Percentiles rank a stretch among this genome's conserved stretches.
Evolutionary conservation across 352 stramenopile genomes (phyloP).

Genomic region (Peronospora tabacina): DNA sequence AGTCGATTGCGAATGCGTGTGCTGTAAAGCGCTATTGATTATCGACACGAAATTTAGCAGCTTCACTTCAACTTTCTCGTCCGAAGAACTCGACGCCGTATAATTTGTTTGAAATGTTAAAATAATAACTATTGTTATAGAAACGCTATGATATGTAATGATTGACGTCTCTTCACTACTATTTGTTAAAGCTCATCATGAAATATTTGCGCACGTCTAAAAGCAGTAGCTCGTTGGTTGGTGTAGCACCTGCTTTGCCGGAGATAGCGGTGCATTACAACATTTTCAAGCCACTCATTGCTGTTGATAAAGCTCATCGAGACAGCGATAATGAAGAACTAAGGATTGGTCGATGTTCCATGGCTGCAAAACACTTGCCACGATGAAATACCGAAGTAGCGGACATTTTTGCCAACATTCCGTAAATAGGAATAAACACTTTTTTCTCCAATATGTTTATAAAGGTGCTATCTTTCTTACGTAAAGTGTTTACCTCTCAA

Average conservation of each 20-base stretch:
- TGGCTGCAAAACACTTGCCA: conserved; percentile 50
- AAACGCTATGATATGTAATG: background rate
- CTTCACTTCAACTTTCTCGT: conserved; percentile 21
- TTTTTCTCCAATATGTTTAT: too few relatives aligned
- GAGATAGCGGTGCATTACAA: conserved; percentile 22
- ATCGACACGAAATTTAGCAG: conserved; percentile 22
- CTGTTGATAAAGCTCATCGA: conserved; percentile 28
- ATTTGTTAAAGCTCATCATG: too few relatives aligned
- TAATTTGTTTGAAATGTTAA: background rate
- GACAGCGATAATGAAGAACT: conserved; percentile 32
- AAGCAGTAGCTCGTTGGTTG: conserved; percentile 39
- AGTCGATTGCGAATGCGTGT: background rate
- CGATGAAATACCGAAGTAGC: conserved; percentile 70
- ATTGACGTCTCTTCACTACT: too few relatives aligned
- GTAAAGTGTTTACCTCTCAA: conserved; percentile 19
- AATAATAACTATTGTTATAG: background rate
- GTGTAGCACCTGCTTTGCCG: conserved; percentile 41
- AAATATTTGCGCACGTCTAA: conserved; percentile 75
- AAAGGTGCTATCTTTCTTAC: conserved; percentile 6
- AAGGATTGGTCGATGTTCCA: conserved; percentile 7
- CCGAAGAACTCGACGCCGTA: conserved; percentile 9
- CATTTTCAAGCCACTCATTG: conserved; percentile 11
- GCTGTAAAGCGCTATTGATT: conserved; percentile 18
- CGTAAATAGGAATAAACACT: too few relatives aligned
- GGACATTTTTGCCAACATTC: background rate